These are phyloP conservation scores for Tylopilus subfusipes DNA, from an alignment of 768 basidiomycete genomes.

Conservation along the genomic window DNA sequence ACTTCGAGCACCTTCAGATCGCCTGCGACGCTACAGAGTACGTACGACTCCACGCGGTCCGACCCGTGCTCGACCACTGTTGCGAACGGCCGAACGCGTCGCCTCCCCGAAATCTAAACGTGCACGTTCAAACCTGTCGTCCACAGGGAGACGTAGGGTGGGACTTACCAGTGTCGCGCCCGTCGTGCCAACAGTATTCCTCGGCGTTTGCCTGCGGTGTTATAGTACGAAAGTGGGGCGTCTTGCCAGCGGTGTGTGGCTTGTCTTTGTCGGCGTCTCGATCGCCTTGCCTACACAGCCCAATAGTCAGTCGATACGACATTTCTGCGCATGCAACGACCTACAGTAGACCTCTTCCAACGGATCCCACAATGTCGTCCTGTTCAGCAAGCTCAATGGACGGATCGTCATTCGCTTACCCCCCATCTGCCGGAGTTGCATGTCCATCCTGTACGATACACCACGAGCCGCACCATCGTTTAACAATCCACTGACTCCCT, in stretches of 20 bases:
- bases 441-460: conserved; percentile 54
- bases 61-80: conserved; percentile 45
- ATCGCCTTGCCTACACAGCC: conserved; percentile 50
- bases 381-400: neutral
- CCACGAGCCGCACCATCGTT: neutral
- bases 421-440: conserved; percentile 64
- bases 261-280: conserved; percentile 60
- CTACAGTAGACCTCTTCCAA: conserved; percentile 55
- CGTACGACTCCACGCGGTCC: conserved; percentile 50
- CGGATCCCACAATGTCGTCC: neutral
- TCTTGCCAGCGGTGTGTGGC: conserved; percentile 53
- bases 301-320: neutral
- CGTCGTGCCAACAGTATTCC: conserved; percentile 56
- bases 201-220: conserved; percentile 14
- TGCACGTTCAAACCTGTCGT: neutral
- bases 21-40: conserved; percentile 58
- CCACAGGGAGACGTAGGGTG: neutral
- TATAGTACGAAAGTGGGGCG: conserved; percentile 50
- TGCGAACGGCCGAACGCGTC: conserved; percentile 50
- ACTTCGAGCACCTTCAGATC: conserved; percentile 63
- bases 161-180: conserved; percentile 43
- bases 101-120: conserved; percentile 48
- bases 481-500: neutral
- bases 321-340: conserved; percentile 11
- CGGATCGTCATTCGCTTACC: conserved; percentile 35